phyloP scores from a whole-genome alignment of 2,329 filamentous ascomycete genomes.

The Colletotrichum navitas region DNA sequence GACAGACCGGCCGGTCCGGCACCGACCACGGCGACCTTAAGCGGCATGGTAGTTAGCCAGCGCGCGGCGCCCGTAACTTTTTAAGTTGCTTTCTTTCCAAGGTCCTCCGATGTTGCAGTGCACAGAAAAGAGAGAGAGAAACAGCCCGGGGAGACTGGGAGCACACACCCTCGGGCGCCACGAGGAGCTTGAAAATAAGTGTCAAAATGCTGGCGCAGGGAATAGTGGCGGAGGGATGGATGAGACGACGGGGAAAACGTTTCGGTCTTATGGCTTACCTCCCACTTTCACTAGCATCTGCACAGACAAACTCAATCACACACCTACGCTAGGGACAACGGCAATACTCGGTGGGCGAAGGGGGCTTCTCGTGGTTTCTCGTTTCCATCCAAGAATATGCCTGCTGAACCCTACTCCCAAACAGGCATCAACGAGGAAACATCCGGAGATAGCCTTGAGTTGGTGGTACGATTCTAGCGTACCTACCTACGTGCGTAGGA shows the following conservation, averaged over 20 bases:
- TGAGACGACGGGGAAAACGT: slow-evolving; percentile 34
- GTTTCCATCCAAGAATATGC: background rate
- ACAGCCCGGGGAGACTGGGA: background rate
- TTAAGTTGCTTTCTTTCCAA: slow-evolving; percentile 10
- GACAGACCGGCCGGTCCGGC: slow-evolving; percentile 59
- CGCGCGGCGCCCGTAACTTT: background rate
- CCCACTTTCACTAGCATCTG: slow-evolving; percentile 14
- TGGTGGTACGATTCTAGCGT: slow-evolving; percentile 21
- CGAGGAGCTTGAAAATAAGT: slow-evolving; percentile 6
- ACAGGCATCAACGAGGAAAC: slow-evolving; percentile 20
- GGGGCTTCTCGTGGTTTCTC: background rate
- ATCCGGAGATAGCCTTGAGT: slow-evolving; percentile 23
- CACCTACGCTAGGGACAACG: slow-evolving; percentile 7
- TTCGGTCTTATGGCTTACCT: slow-evolving; percentile 33
- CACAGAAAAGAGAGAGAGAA: background rate
- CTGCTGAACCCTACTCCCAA: background rate
- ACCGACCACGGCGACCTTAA: slow-evolving; percentile 57
- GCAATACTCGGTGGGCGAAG: slow-evolving; percentile 5
- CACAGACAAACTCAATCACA: slow-evolving; percentile 28
- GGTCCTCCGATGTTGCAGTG: slow-evolving; percentile 29
- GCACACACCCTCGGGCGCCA: slow-evolving; percentile 22
- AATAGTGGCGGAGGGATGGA: background rate
- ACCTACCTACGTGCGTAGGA: slow-evolving; percentile 24
- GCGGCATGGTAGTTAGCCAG: slow-evolving; percentile 25
- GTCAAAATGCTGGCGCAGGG: background rate